Base-by-base conservation (phyloP, 768 basidiomycete genomes). In the Leccinum subgranulosum region DNA sequence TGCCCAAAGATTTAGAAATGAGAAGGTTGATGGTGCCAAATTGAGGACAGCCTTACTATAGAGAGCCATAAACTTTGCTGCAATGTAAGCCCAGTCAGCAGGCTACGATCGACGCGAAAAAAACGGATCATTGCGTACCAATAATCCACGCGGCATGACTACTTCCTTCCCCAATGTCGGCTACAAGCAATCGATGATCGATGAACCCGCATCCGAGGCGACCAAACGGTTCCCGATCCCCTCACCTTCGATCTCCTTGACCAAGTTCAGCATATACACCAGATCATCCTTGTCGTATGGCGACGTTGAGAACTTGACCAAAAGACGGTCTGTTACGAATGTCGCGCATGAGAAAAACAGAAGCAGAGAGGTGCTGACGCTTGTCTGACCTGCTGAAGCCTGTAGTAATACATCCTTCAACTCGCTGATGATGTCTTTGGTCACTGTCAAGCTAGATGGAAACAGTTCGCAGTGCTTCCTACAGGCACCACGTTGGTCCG, bases 381-480 rank as follows among this genome's bases (percentile, higher is more conserved):
- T 15, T 31, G 10, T 17, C 27, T 39, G 41, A 73, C 70, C 70
- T 66, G 69, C 69, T 15, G 71, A 68, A 41, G 70, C 65, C 47
- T 71, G 70, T 28, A 71, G 36, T 25, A 71, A 49, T 36, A 64
- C 19, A 15, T 60, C 51, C 47, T 68, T 71, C 25, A 73, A 19
- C 34, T 61, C 58, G 39, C 53, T 25, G 8, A 57, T 67, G 52
- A 60, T 34, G 2, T 59, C 46, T 41, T 60, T 62, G 19, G 67
- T 66, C 48, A 71, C 54, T 6, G 41, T 17, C 11, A 69, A 61
- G 6, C 55, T 60, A 21, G 60, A 71, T 27, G 70, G 70, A 50
- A 71, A 71, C 8, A 71, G 47, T 46, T 71, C 71, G 45, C 72
- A 71, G 46, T 71, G 71, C 46, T 58, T 69, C 70, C 70, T 71